These are phyloP conservation scores for Globisporangium nodosum DNA, from an alignment of 352 stramenopile species.

Conservation along the genomic window DNA sequence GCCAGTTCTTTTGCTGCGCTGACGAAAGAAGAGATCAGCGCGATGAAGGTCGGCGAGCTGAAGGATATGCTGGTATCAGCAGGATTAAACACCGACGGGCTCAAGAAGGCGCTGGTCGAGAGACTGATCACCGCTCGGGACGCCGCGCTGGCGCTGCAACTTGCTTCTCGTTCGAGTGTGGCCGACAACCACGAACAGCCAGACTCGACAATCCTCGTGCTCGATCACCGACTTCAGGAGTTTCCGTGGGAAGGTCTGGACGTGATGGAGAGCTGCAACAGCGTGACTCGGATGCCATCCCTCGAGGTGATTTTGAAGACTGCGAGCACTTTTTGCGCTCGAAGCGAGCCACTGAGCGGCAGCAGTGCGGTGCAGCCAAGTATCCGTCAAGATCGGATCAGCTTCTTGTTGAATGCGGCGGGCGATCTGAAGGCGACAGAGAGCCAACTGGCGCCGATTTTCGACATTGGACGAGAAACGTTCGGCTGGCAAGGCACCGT, in stretches of 20 bases:
- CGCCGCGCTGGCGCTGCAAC: constrained; percentile 2
- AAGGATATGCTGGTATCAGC: constrained; percentile 25
- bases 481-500: constrained; percentile 54
- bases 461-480: constrained; percentile 21
- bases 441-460: constrained; percentile 44
- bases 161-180: constrained; percentile 4
- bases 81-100: constrained; percentile 27
- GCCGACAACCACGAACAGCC: neutral
- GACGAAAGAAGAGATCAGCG: constrained; percentile 22
- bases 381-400: constrained; percentile 29
- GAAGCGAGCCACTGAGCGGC: neutral
- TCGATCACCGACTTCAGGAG: constrained; percentile 55
- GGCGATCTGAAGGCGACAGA: constrained; percentile 69
- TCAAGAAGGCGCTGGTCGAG: constrained; percentile 50
- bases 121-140: constrained; percentile 32
- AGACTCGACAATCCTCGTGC: constrained; percentile 52
- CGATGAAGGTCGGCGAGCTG: constrained; percentile 41
- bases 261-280: constrained; percentile 27
- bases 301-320: constrained; percentile 52
- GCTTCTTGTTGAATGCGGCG: constrained; percentile 70
- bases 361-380: neutral
- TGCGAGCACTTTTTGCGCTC: neutral
- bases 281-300: constrained; percentile 73
- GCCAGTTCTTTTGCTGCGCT: constrained; percentile 15
- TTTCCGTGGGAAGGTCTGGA: constrained; percentile 83